Evolutionary conservation across 2,329 filamentous ascomycete genomes (phyloP).

Genomic region (Ceratocystis albifundus): DNA sequence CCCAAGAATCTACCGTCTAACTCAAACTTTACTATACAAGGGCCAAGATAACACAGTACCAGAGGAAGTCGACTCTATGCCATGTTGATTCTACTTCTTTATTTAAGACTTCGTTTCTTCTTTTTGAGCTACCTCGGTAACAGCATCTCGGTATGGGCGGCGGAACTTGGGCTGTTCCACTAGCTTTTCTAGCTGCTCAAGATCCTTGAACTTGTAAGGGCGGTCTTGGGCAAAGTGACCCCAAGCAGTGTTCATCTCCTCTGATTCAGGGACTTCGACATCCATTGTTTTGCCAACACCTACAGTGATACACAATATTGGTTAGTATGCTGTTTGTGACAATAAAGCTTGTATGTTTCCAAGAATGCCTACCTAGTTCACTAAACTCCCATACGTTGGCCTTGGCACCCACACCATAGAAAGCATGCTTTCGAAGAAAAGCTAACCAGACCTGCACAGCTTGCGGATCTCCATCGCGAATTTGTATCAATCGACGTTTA

Average conservation of each 20-base stretch:
- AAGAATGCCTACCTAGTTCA: conserved; percentile 41
- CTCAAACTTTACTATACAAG: conserved; percentile 5
- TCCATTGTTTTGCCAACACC: conserved; percentile 23
- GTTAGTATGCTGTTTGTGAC: not conserved
- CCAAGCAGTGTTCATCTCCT: conserved; percentile 19
- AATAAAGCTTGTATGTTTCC: not conserved
- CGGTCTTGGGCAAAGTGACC: conserved; percentile 23
- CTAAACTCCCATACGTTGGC: conserved; percentile 91
- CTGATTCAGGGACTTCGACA: conserved; percentile 18
- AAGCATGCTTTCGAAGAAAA: conserved; percentile 82
- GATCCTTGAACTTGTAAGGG: conserved; percentile 21
- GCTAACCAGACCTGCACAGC: conserved; percentile 85
- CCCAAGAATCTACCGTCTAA: not conserved
- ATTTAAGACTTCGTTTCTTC: not conserved
- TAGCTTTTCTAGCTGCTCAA: conserved; percentile 20
- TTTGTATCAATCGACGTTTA: conserved; percentile 73
- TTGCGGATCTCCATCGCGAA: conserved; percentile 82
- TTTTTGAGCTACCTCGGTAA: not conserved
- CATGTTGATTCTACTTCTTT: not conserved
- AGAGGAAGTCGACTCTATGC: not conserved
- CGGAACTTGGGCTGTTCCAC: conserved; percentile 22
- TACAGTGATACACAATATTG: not conserved
- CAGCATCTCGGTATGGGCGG: conserved; percentile 21
- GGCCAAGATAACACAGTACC: not conserved
- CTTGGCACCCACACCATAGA: conserved; percentile 97